Conservation (phyloP, 345 rosid species). For the Corchorus olitorius region DNA sequence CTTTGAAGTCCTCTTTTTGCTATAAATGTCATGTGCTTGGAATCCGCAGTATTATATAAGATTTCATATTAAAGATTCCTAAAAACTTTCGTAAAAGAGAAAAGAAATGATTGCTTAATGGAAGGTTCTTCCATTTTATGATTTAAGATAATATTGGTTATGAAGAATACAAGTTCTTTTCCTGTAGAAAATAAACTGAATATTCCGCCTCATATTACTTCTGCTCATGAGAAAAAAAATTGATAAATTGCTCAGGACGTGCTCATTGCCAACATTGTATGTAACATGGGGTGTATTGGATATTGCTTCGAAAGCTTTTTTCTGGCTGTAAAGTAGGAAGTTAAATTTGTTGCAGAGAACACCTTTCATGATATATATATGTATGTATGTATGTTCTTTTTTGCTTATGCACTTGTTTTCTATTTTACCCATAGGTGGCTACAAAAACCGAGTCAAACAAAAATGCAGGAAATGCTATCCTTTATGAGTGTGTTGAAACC, state of each 20-base stretch:
- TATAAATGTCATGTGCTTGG: background rate
- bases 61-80: background rate
- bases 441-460: constrained; percentile 97
- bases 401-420: constrained; percentile 24
- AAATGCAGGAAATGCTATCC: constrained; percentile 99
- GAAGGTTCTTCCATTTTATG: background rate
- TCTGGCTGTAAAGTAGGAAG: background rate
- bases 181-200: background rate
- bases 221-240: background rate
- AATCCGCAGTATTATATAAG: background rate
- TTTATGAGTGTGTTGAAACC: constrained; percentile 96
- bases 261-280: background rate
- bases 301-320: background rate
- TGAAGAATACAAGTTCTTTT: constrained; percentile 8
- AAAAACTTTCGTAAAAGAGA: background rate
- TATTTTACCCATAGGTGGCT: constrained; percentile 70
- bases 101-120: background rate
- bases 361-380: background rate
- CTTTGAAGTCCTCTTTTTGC: background rate
- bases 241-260: background rate
- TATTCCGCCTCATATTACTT: background rate
- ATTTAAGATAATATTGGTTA: background rate
- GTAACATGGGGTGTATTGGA: background rate
- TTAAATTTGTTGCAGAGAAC: background rate
- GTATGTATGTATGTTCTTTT: background rate